These are phyloP conservation scores for Diaporthe ilicicola DNA, from an alignment of 2,329 filamentous ascomycete genomes.

Conservation along the genomic window DNA sequence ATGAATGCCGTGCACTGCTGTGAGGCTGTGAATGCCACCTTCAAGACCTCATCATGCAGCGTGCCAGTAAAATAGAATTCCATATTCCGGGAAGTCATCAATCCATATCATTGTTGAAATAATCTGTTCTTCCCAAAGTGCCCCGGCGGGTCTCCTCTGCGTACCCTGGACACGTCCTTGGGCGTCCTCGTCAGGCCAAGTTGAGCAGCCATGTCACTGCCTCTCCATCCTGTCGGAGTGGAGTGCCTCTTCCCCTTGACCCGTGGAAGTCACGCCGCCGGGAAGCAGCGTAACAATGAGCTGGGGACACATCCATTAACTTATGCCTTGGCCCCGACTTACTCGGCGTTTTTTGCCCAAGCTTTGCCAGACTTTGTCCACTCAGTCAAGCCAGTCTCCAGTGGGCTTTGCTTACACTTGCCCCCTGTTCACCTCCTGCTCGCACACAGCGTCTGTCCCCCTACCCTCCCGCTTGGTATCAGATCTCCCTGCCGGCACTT, in stretches of 20 bases:
- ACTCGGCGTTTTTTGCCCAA: background rate
- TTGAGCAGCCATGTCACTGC: background rate
- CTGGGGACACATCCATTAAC: background rate
- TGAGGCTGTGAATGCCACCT: background rate
- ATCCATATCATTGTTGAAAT: background rate
- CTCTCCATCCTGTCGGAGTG: background rate
- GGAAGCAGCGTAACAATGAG: background rate
- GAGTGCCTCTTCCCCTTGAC: background rate
- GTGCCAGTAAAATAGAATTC: background rate
- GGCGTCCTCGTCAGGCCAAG: background rate
- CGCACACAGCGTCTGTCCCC: background rate
- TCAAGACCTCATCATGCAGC: background rate
- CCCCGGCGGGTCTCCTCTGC: background rate
- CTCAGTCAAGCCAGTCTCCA: background rate
- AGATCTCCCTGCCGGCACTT: background rate
- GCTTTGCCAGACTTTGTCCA: background rate
- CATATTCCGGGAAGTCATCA: background rate
- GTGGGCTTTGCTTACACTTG: background rate
- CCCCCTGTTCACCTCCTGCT: background rate
- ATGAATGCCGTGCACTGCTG: background rate
- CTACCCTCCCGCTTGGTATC: background rate
- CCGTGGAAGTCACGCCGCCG: background rate
- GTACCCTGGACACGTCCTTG: background rate
- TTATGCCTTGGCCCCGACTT: background rate
- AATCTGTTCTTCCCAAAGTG: background rate